These are phyloP conservation scores for Anthracocystis walkeri DNA, from an alignment of 1,284 basidiomycete genomes.

Conservation along the genomic window DNA sequence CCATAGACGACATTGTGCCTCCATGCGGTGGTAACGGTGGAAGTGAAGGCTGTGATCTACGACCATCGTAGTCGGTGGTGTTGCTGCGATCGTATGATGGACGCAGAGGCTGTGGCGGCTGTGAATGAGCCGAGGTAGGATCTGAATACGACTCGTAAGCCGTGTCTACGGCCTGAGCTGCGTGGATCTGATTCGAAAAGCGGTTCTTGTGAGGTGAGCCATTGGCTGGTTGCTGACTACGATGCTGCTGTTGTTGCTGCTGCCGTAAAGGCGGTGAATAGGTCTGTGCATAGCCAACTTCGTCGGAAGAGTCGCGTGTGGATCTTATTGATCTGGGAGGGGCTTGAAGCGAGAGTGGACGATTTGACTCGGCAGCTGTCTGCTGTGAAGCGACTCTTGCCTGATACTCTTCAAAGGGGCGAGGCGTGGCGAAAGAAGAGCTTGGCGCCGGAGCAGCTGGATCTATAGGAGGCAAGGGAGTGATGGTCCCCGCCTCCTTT, in stretches of 20 bases:
- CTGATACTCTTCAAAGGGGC: slow-evolving; percentile 44
- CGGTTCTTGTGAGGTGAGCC: slow-evolving; percentile 26
- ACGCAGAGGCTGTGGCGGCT: slow-evolving; percentile 11
- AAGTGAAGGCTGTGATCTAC: slow-evolving; percentile 1
- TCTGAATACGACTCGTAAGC: slow-evolving; percentile 37
- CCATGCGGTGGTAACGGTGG: slow-evolving; percentile 1
- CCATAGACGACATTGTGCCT: background rate
- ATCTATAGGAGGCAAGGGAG: slow-evolving; percentile 43
- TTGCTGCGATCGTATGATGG: slow-evolving; percentile 20
- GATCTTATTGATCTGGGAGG: slow-evolving; percentile 20
- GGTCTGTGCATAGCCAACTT: slow-evolving; percentile 15
- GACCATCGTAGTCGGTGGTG: slow-evolving; percentile 3
- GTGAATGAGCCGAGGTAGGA: slow-evolving; percentile 13
- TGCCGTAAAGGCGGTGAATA: slow-evolving; percentile 8
- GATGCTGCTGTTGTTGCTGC: slow-evolving; percentile 9
- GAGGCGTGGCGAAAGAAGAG: slow-evolving; percentile 38
- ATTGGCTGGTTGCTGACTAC: slow-evolving; percentile 20
- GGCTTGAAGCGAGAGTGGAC: slow-evolving; percentile 30
- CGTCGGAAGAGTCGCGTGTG: slow-evolving; percentile 20
- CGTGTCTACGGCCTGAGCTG: slow-evolving; percentile 1
- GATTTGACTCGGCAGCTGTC: slow-evolving; percentile 2
- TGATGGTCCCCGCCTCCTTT: slow-evolving; percentile 51
- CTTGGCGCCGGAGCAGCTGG: slow-evolving; percentile 12
- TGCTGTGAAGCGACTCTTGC: slow-evolving; percentile 28
- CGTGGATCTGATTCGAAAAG: slow-evolving; percentile 7